Evolutionary conservation across 257 asterid species (phyloP).

Genomic region (Parsonsia alboflavescens): DNA sequence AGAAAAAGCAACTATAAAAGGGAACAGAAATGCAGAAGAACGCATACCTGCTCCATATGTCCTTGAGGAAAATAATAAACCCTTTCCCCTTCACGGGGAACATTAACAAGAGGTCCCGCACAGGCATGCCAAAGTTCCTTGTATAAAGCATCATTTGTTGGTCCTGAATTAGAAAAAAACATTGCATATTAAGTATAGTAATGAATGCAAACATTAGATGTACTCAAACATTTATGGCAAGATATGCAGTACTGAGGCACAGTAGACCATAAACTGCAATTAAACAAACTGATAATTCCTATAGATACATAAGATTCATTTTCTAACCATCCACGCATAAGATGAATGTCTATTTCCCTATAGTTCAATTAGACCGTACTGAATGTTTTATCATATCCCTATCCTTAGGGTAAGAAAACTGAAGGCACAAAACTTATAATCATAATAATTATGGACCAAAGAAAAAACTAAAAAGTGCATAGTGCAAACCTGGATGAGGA

Average conservation of each 20-base stretch:
- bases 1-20: background rate
- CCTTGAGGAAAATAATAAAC: constrained; percentile 96
- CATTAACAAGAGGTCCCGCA: constrained; percentile 91
- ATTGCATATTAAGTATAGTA: constrained; percentile 3
- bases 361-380: constrained; percentile 1
- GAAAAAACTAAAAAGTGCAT: background rate
- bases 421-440: background rate
- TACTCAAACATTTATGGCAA: background rate
- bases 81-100: constrained; percentile 85
- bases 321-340: background rate
- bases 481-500: constrained; percentile 51
- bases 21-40: constrained; percentile 7
- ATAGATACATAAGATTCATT: background rate
- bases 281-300: background rate
- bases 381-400: background rate
- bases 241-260: background rate
- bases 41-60: constrained; percentile 93
- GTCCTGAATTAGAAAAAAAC: constrained; percentile 40
- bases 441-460: background rate
- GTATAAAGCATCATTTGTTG: constrained; percentile 58
- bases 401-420: background rate
- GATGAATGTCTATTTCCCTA: background rate
- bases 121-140: constrained; percentile 96
- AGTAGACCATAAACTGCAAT: background rate
- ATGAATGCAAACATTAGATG: background rate